These are phyloP conservation scores for Cyberlindnera nakhonratchasimensis DNA, from an alignment of 805 yeast species.

Conservation along the genomic window DNA sequence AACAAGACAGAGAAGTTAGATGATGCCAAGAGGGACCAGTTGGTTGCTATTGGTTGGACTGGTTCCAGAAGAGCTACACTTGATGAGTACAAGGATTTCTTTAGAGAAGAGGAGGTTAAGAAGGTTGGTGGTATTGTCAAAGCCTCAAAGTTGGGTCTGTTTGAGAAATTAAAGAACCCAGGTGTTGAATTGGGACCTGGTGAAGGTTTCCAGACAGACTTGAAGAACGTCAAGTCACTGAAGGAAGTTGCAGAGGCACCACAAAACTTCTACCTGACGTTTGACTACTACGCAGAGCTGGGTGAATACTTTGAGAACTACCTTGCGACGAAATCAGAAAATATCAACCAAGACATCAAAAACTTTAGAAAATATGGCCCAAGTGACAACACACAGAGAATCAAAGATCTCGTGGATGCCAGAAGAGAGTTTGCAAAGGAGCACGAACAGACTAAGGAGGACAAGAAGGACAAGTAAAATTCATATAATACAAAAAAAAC, in stretches of 20 bases:
- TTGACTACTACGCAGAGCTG: slow-evolving; percentile 50
- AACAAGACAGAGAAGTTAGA: slow-evolving; percentile 34
- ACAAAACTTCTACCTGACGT: slow-evolving; percentile 50
- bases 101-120: slow-evolving; percentile 60
- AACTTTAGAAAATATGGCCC: slow-evolving; percentile 69
- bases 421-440: slow-evolving; percentile 17
- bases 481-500: too few relatives aligned
- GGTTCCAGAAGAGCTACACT: slow-evolving; percentile 73
- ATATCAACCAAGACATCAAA: slow-evolving; percentile 45
- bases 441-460: slow-evolving; percentile 8
- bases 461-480: slow-evolving; percentile 15
- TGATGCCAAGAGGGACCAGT: slow-evolving; percentile 36
- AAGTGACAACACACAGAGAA: slow-evolving; percentile 41
- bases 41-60: slow-evolving; percentile 87
- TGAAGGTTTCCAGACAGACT: slow-evolving; percentile 72
- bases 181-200: slow-evolving; percentile 67
- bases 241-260: slow-evolving; percentile 37
- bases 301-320: slow-evolving; percentile 45
- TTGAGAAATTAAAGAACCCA: slow-evolving; percentile 51
- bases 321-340: slow-evolving; percentile 32
- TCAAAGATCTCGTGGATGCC: slow-evolving; percentile 31
- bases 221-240: slow-evolving; percentile 36
- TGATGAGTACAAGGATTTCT: slow-evolving; percentile 66
- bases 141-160: slow-evolving; percentile 72
- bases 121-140: slow-evolving; percentile 70